phyloP scores from a whole-genome alignment of 2,329 filamentous ascomycete genomes.

The Fusarium pseudoanthophilum region DNA sequence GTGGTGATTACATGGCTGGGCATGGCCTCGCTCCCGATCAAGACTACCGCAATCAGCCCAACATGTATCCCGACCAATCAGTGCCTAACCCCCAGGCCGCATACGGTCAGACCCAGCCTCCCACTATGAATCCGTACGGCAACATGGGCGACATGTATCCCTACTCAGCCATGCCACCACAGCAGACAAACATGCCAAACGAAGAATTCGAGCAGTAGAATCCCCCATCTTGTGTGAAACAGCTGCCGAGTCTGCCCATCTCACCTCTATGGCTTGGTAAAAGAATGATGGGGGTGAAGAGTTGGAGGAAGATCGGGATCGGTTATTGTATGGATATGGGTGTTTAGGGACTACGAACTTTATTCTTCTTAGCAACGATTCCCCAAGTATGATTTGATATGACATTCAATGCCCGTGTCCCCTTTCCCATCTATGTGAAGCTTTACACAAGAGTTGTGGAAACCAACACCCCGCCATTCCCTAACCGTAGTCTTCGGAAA shows the following conservation, averaged over 20 bases:
- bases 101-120: slow-evolving; percentile 80
- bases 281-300: neutral
- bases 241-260: neutral
- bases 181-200: slow-evolving; percentile 73
- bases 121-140: slow-evolving; percentile 71
- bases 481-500: neutral
- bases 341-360: neutral
- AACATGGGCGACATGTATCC: slow-evolving; percentile 87
- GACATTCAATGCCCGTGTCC: neutral
- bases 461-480: neutral
- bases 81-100: slow-evolving; percentile 76
- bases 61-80: slow-evolving; percentile 85
- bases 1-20: slow-evolving; percentile 70
- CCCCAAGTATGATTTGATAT: neutral
- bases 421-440: neutral
- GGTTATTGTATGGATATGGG: neutral
- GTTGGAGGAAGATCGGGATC: neutral
- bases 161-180: slow-evolving; percentile 82
- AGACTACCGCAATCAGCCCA: slow-evolving; percentile 81
- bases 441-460: neutral
- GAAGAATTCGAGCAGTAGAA: slow-evolving; percentile 57
- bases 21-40: slow-evolving; percentile 75
- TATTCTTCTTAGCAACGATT: neutral
- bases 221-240: neutral
- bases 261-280: neutral